Percentiles rank a stretch among this genome's conserved stretches.
Conservation (phyloP, 75 land plant genomes). For the Pinus taeda region DNA sequence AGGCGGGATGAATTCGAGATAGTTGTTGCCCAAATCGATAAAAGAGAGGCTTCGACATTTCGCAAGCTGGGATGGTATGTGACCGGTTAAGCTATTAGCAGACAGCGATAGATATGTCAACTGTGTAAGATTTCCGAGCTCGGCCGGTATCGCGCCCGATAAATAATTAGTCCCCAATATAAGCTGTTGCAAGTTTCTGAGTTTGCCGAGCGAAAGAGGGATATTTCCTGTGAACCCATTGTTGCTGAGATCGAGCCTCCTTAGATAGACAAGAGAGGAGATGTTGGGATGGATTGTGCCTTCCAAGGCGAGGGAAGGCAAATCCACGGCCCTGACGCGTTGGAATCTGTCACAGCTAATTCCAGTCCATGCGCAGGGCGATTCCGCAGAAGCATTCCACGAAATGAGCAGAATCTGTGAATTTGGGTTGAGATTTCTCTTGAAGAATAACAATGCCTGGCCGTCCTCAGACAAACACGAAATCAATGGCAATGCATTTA, state of each 20-base stretch:
- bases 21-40: slow-evolving; percentile 17
- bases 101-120: slow-evolving; percentile 1
- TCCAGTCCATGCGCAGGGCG: slow-evolving; percentile 49
- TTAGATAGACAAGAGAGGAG: slow-evolving; percentile 31
- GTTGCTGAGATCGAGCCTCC: slow-evolving; percentile 62
- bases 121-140: slow-evolving; percentile 21
- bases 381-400: neutral
- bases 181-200: slow-evolving; percentile 37
- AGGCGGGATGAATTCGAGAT: slow-evolving; percentile 52
- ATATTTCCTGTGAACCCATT: slow-evolving; percentile 65
- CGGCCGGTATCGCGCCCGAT: slow-evolving; percentile 59
- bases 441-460: neutral
- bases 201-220: slow-evolving; percentile 69
- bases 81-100: slow-evolving; percentile 22
- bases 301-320: slow-evolving; percentile 31
- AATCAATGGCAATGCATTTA: neutral
- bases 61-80: slow-evolving; percentile 17
- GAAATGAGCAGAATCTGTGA: neutral
- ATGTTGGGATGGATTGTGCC: slow-evolving; percentile 59
- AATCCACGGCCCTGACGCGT: slow-evolving; percentile 35
- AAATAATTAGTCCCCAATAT: slow-evolving; percentile 68
- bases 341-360: slow-evolving; percentile 21
- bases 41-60: slow-evolving; percentile 9
- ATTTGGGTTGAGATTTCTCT: neutral
- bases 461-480: neutral